Base-by-base conservation (phyloP, 2,329 filamentous ascomycete genomes). In the Neoarthrinium moseri region DNA sequence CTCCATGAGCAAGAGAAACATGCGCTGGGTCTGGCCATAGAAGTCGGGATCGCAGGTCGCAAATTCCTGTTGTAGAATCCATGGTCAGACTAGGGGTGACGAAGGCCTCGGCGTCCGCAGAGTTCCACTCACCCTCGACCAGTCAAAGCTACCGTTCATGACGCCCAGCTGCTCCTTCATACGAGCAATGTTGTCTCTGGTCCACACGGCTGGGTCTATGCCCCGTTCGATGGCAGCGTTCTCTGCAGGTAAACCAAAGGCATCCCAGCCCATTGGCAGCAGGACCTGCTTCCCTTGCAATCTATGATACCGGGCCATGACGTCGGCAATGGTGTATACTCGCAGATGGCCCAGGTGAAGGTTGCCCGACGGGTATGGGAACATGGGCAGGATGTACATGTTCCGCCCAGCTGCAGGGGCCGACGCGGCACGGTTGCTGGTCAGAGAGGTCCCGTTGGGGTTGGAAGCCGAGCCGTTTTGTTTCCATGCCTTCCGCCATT, bases 191-290 rank as follows among this genome's bases (percentile, higher is more conserved):
- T 96, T 96, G 55, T 75, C 73, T 59, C 75, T 77, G 1, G 91
- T 96, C 91, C 91, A 96, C 6, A 73, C 74, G 6, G 80, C 85
- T 2, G 91, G 90, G 58, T 88, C 81, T 49, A 92, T 77, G 11
- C 89, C 88, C 51, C 86, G 75, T 67, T 95, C 89, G 47, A 95
- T 87, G 7, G 91, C 91, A 15, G 91, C 91, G 69, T 96, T 96
- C 66, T 96, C 91, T 34, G 91, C 91, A 10, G 91, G 91, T 46
- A 96, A 71, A 2, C 91, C 91, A 68, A 96, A 95, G 5, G 89
- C 88, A 72, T 96, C 91, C 90, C 91, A 96, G 10, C 91, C 91
- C 78, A 95, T 95, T n/a, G 91, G 89, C 52, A 95, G 80, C 43
- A 95, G 67, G 24, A 95, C 89, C 45, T 87, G 70, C 54, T 83